Evolutionary conservation across 176 grass and related monocot genomes (phyloP), one percentile per base, ranked within the genome.

Genomic region (Aegilops sharonensis): DNA sequence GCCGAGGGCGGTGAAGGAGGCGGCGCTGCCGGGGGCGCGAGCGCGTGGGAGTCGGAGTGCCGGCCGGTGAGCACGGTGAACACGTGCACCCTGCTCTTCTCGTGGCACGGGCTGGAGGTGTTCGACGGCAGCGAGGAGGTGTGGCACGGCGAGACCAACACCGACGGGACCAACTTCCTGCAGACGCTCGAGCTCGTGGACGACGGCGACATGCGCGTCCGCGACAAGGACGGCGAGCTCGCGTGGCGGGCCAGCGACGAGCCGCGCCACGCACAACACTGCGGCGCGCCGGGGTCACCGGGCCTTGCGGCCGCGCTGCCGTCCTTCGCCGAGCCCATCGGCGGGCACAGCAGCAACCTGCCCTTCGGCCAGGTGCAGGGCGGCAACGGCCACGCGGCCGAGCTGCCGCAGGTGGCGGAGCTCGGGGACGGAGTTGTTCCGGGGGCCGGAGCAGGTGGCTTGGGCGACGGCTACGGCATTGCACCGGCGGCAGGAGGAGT

Each of bases 1-100:
- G 20, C 54, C 8, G 71, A 13, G 17, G 43, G 39, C 36, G 42
- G 50, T 54, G 13, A 66, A 17, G 47, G 77, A n/a, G 5, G n/a
- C 71, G n/a, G 18, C 72, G 75, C 54, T 59, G 54, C 54, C 54
- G 20, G 20, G 54, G 54, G 54, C 54, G 54, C 8, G 23, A 98
- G 93, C 87, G 88, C 87, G 86, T 98, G 95, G 95, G 95, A 98
- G 84, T 98, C 93, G 10, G 80, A 92, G 76, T 98, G 95, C 82
- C 85, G 79, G 2, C 85, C 95, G 9, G 88, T 90, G 73, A 93
- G 91, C 91, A 93, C 75, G 9, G 93, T 84, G 48, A 98, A 98
- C 86, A 84, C 93, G 63, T 98, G 91, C 85, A 17, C 89, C 5
- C 89, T 98, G 75, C 68, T 95, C 23, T 95, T 98, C 88, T 89